phyloP scores from a whole-genome alignment of 495 filamentous ascomycete genomes.

The Penicillium nucicola region DNA sequence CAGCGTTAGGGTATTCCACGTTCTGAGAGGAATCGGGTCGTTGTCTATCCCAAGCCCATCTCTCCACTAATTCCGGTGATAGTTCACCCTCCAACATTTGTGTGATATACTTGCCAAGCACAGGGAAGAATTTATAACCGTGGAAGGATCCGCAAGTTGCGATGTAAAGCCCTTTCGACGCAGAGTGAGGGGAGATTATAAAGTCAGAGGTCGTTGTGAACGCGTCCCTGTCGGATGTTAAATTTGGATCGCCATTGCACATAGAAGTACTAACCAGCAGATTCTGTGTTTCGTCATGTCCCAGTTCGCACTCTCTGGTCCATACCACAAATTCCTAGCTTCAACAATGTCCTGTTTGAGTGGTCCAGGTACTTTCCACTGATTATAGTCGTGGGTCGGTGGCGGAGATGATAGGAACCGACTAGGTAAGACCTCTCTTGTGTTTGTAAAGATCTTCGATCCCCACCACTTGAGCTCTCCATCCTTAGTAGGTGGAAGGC shows the following conservation, averaged over 20 bases:
- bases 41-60: constrained; percentile 59
- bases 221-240: constrained; percentile 29
- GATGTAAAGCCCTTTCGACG: constrained; percentile 44
- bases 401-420: constrained; percentile 50
- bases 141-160: constrained; percentile 51
- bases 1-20: constrained; percentile 32
- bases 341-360: constrained; percentile 36
- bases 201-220: constrained; percentile 51
- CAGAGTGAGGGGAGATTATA: constrained; percentile 54
- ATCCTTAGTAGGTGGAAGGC: constrained; percentile 32
- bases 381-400: constrained; percentile 32
- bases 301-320: constrained; percentile 32
- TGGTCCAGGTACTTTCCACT: constrained; percentile 46
- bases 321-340: constrained; percentile 34
- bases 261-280: constrained; percentile 34
- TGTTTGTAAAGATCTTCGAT: constrained; percentile 50
- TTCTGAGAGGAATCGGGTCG: constrained; percentile 32
- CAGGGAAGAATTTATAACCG: constrained; percentile 60
- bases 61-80: constrained; percentile 33
- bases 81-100: constrained; percentile 51
- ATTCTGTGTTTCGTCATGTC: constrained; percentile 42
- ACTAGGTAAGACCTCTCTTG: constrained; percentile 37
- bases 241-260: not conserved
- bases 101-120: constrained; percentile 56
- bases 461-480: constrained; percentile 52